Evolutionary conservation across 2,329 filamentous ascomycete species (phyloP).

Genomic region (Aureobasidium sp.): DNA sequence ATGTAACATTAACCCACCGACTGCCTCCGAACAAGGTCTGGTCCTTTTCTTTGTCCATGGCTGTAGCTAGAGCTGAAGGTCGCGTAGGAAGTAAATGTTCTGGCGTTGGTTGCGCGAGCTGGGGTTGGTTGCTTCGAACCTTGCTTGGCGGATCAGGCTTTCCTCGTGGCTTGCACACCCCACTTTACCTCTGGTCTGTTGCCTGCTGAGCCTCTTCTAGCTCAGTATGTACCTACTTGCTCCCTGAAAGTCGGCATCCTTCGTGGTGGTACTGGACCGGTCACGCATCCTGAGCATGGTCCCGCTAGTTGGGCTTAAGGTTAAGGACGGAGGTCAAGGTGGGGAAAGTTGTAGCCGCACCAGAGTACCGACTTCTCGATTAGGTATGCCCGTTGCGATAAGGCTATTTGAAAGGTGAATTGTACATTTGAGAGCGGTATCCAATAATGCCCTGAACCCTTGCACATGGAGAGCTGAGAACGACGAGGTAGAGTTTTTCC

Average conservation of each 20-base stretch:
- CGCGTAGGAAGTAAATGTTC: not conserved
- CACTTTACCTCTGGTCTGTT: not conserved
- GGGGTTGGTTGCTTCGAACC: not conserved
- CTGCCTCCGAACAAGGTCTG: constrained; percentile 27
- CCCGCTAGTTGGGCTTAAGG: not conserved
- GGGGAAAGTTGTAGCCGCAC: constrained; percentile 5
- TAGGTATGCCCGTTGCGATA: not conserved
- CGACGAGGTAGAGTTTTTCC: not conserved
- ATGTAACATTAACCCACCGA: constrained; percentile 20
- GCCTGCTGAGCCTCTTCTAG: constrained; percentile 4
- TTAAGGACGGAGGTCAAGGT: not conserved
- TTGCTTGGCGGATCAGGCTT: constrained; percentile 1
- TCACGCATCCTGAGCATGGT: constrained; percentile 9
- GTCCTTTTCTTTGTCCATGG: constrained; percentile 11
- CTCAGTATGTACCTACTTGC: not conserved
- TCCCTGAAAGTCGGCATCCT: not conserved
- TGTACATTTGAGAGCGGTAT: not conserved
- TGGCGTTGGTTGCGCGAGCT: constrained; percentile 9
- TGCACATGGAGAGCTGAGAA: not conserved
- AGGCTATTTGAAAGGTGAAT: not conserved
- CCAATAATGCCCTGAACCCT: not conserved
- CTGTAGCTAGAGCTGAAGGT: not conserved
- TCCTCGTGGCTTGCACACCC: constrained; percentile 6
- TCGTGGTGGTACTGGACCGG: constrained; percentile 7
- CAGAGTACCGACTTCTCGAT: not conserved